A percentile compares a stretch with the other conserved stretches of the same genome.
phyloP scores from a whole-genome alignment of 257 asterid species.

The Echium plantagineum region DNA sequence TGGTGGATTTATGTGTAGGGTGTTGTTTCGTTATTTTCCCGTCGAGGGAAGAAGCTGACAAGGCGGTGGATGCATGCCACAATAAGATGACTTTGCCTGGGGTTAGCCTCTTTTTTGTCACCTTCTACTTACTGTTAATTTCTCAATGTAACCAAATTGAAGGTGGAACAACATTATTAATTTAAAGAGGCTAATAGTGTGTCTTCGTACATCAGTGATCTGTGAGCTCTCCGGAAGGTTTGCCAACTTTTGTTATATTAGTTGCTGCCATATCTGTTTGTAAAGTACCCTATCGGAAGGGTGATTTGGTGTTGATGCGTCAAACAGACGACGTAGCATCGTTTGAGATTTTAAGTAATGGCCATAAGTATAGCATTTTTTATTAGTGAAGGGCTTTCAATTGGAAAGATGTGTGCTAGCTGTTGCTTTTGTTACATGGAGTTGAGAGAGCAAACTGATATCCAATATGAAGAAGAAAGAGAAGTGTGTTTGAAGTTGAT shows the following conservation, averaged over 20 bases:
- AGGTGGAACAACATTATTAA: not conserved
- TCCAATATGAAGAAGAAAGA: too few relatives aligned
- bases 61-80: conserved; percentile 72
- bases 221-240: not conserved
- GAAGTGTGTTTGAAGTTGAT: too few relatives aligned
- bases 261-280: not conserved
- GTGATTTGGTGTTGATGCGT: not conserved
- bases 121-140: conserved; percentile 8
- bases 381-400: too few relatives aligned
- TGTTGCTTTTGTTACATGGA: too few relatives aligned
- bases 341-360: too few relatives aligned
- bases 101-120: conserved; percentile 25
- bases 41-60: conserved; percentile 91
- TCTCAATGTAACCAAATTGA: not conserved
- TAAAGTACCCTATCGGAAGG: not conserved
- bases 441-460: too few relatives aligned
- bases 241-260: not conserved
- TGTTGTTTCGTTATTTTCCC: conserved; percentile 90
- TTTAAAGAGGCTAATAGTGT: not conserved
- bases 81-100: conserved; percentile 81
- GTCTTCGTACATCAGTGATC: not conserved
- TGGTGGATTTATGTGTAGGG: conserved; percentile 26
- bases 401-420: too few relatives aligned
- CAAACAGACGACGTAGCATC: too few relatives aligned
- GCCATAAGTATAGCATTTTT: too few relatives aligned